Evolutionary conservation across 495 filamentous ascomycete genomes (phyloP).

Genomic region (Viridothelium virens): DNA sequence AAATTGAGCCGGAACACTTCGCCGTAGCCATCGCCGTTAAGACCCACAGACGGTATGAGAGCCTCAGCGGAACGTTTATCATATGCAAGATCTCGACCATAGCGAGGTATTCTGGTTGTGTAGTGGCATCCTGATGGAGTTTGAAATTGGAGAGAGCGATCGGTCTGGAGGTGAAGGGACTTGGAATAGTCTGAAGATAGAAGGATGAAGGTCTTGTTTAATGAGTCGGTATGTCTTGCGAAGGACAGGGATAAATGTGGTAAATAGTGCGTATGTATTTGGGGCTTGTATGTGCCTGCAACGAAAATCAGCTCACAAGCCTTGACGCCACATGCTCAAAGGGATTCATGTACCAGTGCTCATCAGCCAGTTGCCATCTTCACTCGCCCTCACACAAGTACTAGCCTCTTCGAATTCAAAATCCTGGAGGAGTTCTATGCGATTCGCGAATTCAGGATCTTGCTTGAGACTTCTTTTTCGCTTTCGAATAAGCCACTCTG

Average conservation of each 20-base stretch:
- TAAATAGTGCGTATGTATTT: constrained; percentile 91
- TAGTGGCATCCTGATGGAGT: constrained; percentile 85
- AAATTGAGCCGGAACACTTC: constrained; percentile 92
- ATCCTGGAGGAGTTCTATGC: constrained; percentile 91
- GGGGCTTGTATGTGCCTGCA: constrained; percentile 80
- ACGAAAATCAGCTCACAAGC: constrained; percentile 15
- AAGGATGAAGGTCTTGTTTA: constrained; percentile 90
- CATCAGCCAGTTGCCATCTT: constrained; percentile 98
- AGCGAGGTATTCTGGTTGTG: constrained; percentile 76
- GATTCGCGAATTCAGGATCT: constrained; percentile 84
- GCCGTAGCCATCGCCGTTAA: constrained; percentile 73
- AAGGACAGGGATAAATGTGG: constrained; percentile 89
- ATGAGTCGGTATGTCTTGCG: constrained; percentile 79
- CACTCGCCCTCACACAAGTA: constrained; percentile 78
- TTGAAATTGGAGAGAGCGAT: constrained; percentile 89
- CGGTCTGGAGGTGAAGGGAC: constrained; percentile 84
- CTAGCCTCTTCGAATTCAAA: constrained; percentile 99
- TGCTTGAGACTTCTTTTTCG: constrained; percentile 89
- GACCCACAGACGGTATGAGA: constrained; percentile 77
- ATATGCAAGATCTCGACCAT: constrained; percentile 83
- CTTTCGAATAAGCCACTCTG: constrained; percentile 89
- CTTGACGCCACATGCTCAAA: not conserved
- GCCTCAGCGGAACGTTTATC: constrained; percentile 80
- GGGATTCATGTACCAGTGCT: constrained; percentile 59
- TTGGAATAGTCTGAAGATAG: constrained; percentile 94